Evolutionary conservation across 768 basidiomycete genomes (phyloP), one percentile per base, ranked within the genome.

Genomic region (Epithele typhae): DNA sequence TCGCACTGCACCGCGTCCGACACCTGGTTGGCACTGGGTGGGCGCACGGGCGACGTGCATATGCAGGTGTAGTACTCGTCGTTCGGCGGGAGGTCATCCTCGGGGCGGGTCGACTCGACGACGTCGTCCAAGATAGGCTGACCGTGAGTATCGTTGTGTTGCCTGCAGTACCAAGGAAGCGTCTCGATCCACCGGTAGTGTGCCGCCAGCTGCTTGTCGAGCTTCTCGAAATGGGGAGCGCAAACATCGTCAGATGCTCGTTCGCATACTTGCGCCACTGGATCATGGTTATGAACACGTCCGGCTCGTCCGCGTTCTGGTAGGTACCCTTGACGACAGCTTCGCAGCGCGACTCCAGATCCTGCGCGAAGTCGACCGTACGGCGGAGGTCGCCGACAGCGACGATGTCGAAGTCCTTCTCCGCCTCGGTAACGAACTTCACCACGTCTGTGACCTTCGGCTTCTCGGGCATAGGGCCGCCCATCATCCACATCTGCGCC

Each of bases 1-100:
- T 92, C 89, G 61, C 89, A 92, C 61, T 92, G 90, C 14, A 92
- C 90, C 1, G 90, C 89, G 60, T 91, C 88, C 0, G 90, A 90
- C 23, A 76, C 71, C 18, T 72, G 68, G 11, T 87, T 87, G 4
- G 78, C 79, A 3, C 81, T 81, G n/a, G 88, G 88, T 6, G 88
- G 89, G 19, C 81, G 80, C 35, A 92, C 89, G 8, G 90, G 79
- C 10, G 66, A 63, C 30, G 73, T 81, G 62, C 90, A 92, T 48
- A 92, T 92, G 61, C 90, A 92, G 1, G 89, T 91, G 59, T 86
- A 80, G 64, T 80, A 91, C 66, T 90, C 87, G 60, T 91, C 87
- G 4, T 68, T 72, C 0, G 88, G 87, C 3, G 89, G 87, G 4
- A 78, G 66, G 55, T 92, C 89, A 40, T 92, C 90, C 42, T 88